A percentile compares a stretch with the other conserved stretches of the same genome.
Evolutionary conservation across 2,329 filamentous ascomycete genomes (phyloP).

Genomic region (Penicillium freii): DNA sequence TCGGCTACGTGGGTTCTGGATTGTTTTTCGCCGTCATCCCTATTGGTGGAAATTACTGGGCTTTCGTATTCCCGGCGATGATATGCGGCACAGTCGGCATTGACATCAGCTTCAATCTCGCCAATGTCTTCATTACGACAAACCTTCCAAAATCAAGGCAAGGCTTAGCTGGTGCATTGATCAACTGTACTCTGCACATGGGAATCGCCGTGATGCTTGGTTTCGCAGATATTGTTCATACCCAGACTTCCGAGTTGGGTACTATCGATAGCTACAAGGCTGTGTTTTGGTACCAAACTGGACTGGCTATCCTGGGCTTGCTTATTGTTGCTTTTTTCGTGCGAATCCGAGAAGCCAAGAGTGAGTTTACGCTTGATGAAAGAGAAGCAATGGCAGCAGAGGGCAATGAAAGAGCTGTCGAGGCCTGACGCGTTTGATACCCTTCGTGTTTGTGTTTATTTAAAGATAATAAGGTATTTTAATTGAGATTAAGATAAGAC

Average conservation of each 20-base stretch:
- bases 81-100: constrained; percentile 67
- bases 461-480: background rate
- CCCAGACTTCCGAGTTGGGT: constrained; percentile 49
- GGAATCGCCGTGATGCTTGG: constrained; percentile 71
- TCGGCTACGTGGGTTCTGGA: constrained; percentile 58
- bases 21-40: constrained; percentile 66
- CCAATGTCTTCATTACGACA: constrained; percentile 75
- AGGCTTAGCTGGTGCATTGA: constrained; percentile 68
- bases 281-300: constrained; percentile 64
- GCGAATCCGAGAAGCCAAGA: constrained; percentile 55
- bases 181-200: constrained; percentile 69
- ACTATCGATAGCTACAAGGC: constrained; percentile 58
- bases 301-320: constrained; percentile 53
- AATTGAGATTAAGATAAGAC: background rate
- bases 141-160: constrained; percentile 65
- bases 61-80: constrained; percentile 65
- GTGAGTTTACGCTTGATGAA: constrained; percentile 59
- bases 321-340: constrained; percentile 55
- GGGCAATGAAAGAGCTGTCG: background rate
- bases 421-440: constrained; percentile 1
- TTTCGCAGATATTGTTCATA: constrained; percentile 62
- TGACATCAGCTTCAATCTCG: constrained; percentile 72
- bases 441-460: background rate
- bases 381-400: constrained; percentile 31
- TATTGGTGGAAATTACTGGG: constrained; percentile 62